Conservation (phyloP, 1,284 basidiomycete genomes). For the Cutaneotrichosporon arboriforme region DNA sequence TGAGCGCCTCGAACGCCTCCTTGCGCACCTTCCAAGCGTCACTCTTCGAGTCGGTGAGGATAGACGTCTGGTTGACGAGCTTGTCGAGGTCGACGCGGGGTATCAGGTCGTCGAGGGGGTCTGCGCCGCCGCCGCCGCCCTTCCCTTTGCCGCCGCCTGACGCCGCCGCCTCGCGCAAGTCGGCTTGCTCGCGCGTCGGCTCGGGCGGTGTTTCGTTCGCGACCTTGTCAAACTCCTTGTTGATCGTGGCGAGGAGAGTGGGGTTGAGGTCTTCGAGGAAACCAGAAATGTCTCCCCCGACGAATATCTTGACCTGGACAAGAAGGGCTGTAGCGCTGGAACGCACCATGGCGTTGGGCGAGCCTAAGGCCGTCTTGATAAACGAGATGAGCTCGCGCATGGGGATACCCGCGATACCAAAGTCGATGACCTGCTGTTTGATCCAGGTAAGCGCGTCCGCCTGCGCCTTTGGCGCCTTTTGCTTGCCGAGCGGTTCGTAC, state of each 20-base stretch:
- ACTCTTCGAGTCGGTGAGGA: conserved; percentile 74
- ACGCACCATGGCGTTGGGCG: conserved; percentile 89
- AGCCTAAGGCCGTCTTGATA: conserved; percentile 78
- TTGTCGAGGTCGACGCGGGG: conserved; percentile 90
- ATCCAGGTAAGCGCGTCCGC: conserved; percentile 90
- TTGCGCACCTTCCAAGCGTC: conserved; percentile 98
- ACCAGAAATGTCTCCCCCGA: conserved; percentile 87
- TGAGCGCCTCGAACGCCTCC: conserved; percentile 82
- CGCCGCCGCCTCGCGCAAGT: conserved; percentile 56
- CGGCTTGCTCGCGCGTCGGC: conserved; percentile 69
- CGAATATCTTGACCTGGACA: conserved; percentile 85
- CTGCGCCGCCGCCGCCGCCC: conserved; percentile 50
- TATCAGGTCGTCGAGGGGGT: conserved; percentile 87
- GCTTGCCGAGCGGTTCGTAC: conserved; percentile 84
- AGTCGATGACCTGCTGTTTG: conserved; percentile 81
- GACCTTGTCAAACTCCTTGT: conserved; percentile 89
- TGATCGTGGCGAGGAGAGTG: conserved; percentile 86
- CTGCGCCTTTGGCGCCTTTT: conserved; percentile 95
- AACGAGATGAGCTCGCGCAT: conserved; percentile 84
- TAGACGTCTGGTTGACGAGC: conserved; percentile 75
- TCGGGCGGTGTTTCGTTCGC: conserved; percentile 72
- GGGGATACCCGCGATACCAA: conserved; percentile 82
- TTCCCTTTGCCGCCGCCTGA: conserved; percentile 47
- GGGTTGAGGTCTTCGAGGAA: conserved; percentile 93
- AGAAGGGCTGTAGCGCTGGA: conserved; percentile 92